Conservation (phyloP, 192 early-diverging fungal genomes). For the Entrophospora sp. region DNA sequence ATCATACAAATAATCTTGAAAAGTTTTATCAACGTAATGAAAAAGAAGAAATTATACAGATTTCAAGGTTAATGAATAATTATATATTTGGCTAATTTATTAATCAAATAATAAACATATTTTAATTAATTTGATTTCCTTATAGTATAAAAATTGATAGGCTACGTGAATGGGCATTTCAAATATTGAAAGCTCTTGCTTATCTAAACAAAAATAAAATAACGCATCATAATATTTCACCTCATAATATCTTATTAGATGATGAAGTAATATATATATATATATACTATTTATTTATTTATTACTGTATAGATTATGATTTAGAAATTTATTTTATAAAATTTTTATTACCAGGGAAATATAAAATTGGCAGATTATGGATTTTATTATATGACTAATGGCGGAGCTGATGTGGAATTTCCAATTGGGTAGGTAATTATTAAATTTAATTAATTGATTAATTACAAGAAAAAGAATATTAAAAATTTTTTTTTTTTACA, state of each 20-base stretch:
- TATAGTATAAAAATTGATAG: conserved; percentile 19
- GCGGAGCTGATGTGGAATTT: conserved; percentile 48
- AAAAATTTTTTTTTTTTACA: conserved; percentile 26
- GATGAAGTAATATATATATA: conserved; percentile 26
- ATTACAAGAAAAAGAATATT: conserved; percentile 1
- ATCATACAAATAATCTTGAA: conserved; percentile 37
- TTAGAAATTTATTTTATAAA: not conserved
- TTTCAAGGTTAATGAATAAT: not conserved
- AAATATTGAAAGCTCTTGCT: conserved; percentile 41
- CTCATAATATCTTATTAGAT: conserved; percentile 42
- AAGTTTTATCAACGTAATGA: conserved; percentile 26
- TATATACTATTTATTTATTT: not conserved
- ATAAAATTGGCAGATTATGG: conserved; percentile 50
- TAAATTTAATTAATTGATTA: not conserved
- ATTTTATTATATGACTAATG: conserved; percentile 48
- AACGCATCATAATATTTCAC: conserved; percentile 35
- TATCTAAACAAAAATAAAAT: conserved; percentile 42
- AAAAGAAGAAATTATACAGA: conserved; percentile 11
- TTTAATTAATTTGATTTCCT: not conserved
- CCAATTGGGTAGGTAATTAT: conserved; percentile 38
- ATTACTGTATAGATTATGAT: too few relatives aligned
- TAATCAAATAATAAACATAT: not conserved
- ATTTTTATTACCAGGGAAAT: conserved; percentile 23
- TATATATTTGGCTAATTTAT: not conserved
- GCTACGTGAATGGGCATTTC: conserved; percentile 39